These are phyloP conservation scores for Fusarium sp. DNA, from an alignment of 2,329 filamentous ascomycete genomes.

Conservation along the genomic window DNA sequence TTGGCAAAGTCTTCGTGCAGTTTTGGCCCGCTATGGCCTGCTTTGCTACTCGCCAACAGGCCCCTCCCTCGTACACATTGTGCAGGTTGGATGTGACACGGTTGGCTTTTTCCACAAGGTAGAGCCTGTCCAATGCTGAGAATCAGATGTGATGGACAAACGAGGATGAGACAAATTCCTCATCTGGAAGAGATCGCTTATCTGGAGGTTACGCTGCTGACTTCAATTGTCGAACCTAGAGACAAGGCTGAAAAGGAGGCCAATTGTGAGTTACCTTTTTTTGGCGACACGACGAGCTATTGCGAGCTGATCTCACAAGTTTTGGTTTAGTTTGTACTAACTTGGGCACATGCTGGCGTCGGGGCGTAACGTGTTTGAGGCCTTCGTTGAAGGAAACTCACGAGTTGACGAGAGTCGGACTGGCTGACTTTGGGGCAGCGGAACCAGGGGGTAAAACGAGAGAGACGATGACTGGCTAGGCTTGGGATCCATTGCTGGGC, in stretches of 20 bases:
- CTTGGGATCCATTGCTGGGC: constrained; percentile 20
- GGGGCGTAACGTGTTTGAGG: constrained; percentile 28
- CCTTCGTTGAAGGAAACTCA: constrained; percentile 21
- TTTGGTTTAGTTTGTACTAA: constrained; percentile 22
- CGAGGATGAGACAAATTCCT: constrained; percentile 24
- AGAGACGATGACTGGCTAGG: constrained; percentile 22
- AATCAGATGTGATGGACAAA: constrained; percentile 16
- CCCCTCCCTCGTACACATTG: constrained; percentile 35
- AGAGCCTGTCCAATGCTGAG: constrained; percentile 22
- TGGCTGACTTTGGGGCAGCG: constrained; percentile 24
- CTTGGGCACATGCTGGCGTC: constrained; percentile 18
- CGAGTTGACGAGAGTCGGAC: constrained; percentile 11
- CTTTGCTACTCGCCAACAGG: constrained; percentile 25
- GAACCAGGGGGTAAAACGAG: constrained; percentile 21
- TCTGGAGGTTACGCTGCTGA: constrained; percentile 7
- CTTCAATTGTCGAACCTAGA: constrained; percentile 1
- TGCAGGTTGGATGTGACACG: constrained; percentile 36
- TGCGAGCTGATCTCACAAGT: constrained; percentile 21
- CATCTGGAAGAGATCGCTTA: constrained; percentile 16
- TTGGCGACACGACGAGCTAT: neutral
- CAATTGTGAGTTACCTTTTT: constrained; percentile 7
- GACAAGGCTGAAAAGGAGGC: constrained; percentile 36
- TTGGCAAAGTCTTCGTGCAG: constrained; percentile 29
- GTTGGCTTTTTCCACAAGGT: constrained; percentile 30
- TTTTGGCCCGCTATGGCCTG: constrained; percentile 35